phyloP scores from a whole-genome alignment of 2,329 filamentous ascomycete species.

The Zymoseptoria ardabiliae region DNA sequence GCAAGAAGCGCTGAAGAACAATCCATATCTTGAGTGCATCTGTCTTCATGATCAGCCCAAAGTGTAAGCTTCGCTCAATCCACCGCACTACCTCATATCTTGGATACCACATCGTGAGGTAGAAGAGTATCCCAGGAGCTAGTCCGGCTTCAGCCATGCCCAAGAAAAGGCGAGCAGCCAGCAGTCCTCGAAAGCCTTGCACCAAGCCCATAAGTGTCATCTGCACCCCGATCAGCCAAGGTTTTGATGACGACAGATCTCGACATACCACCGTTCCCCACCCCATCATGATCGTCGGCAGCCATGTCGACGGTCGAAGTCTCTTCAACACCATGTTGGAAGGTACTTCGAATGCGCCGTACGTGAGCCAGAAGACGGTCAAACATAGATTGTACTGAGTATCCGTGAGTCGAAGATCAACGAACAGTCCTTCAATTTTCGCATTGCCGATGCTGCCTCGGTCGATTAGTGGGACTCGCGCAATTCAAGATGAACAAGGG shows the following conservation, averaged over 20 bases:
- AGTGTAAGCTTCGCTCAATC: not conserved
- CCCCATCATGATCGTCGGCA: conserved; percentile 10
- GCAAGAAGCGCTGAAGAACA: conserved; percentile 43
- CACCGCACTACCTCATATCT: conserved; percentile 30
- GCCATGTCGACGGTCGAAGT: conserved; percentile 22
- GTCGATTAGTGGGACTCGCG: not conserved
- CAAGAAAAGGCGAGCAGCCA: conserved; percentile 20
- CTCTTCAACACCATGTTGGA: conserved; percentile 26
- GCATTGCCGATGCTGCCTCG: conserved; percentile 23
- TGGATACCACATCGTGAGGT: conserved; percentile 42
- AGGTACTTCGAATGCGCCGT: conserved; percentile 34
- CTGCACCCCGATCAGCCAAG: conserved; percentile 3
- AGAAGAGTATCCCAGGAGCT: conserved; percentile 28
- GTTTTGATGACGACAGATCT: not conserved
- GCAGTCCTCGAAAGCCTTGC: conserved; percentile 20
- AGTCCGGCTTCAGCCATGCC: conserved; percentile 22
- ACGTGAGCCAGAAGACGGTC: conserved; percentile 33
- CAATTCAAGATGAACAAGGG: not conserved
- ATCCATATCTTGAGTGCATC: conserved; percentile 37
- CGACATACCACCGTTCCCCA: conserved; percentile 1
- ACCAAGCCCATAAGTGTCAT: conserved; percentile 21
- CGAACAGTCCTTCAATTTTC: conserved; percentile 20
- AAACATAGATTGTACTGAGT: conserved; percentile 29
- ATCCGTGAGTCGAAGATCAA: conserved; percentile 11
- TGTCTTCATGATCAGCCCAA: conserved; percentile 33